Conservation (phyloP, 2,329 filamentous ascomycete genomes). For the Cordyceps fumosorosea region DNA sequence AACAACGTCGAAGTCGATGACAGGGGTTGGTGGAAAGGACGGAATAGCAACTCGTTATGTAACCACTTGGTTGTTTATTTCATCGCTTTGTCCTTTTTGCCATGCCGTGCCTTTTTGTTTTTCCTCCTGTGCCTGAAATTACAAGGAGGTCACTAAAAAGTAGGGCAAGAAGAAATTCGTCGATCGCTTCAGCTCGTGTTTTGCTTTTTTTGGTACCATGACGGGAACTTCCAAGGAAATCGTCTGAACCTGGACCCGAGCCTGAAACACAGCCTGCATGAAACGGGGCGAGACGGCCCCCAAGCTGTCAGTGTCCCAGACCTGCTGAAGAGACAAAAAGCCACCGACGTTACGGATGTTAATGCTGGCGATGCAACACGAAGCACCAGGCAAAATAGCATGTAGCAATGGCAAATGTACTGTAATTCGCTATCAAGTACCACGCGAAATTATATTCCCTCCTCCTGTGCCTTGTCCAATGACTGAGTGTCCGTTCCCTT, state of each 20-base stretch:
- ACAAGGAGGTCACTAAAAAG: too few relatives aligned
- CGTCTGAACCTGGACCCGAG: not conserved
- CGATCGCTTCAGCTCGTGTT: too few relatives aligned
- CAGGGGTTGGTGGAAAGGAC: too few relatives aligned
- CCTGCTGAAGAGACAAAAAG: not conserved
- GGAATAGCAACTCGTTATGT: too few relatives aligned
- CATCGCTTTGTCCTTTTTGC: too few relatives aligned
- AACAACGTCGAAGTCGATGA: too few relatives aligned
- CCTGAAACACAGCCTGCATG: not conserved
- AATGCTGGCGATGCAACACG: not conserved
- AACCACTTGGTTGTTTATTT: too few relatives aligned
- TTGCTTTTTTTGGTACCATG: too few relatives aligned
- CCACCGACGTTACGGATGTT: not conserved
- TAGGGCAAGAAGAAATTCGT: too few relatives aligned
- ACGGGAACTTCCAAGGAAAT: not conserved
- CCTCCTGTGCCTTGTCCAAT: not conserved
- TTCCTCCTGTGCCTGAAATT: too few relatives aligned
- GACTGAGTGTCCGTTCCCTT: not conserved
- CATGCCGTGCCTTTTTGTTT: too few relatives aligned
- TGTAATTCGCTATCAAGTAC: conserved; percentile 12
- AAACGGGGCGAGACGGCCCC: not conserved
- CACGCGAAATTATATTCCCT: conserved; percentile 10
- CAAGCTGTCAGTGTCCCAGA: not conserved
- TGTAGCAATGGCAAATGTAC: conserved; percentile 1
- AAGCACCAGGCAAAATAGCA: too few relatives aligned